These are phyloP conservation scores for Emericellopsis terricola DNA, from an alignment of 495 filamentous ascomycete species.

Conservation along the genomic window DNA sequence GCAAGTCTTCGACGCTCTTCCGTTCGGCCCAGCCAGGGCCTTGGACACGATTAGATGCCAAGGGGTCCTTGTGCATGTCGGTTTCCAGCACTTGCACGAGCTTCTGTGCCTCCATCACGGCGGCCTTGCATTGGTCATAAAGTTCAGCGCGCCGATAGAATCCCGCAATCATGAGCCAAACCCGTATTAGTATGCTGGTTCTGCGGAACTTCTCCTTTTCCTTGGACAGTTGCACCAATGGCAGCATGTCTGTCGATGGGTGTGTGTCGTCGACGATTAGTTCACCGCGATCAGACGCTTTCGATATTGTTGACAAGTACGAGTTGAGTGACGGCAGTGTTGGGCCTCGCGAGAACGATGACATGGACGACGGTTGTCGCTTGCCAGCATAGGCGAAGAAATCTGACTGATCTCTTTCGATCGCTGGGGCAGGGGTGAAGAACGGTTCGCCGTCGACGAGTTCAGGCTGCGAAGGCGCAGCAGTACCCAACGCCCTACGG, in stretches of 20 bases:
- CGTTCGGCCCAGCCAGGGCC: constrained; percentile 53
- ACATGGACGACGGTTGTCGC: constrained; percentile 9
- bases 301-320: constrained; percentile 7
- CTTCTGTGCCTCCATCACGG: constrained; percentile 64
- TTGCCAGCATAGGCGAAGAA: constrained; percentile 16
- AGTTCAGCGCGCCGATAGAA: constrained; percentile 72
- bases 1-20: constrained; percentile 60
- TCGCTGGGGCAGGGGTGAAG: constrained; percentile 14
- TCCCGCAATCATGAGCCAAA: constrained; percentile 78
- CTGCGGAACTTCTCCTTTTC: constrained; percentile 36
- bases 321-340: constrained; percentile 15
- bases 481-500: constrained; percentile 14
- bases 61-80: constrained; percentile 32
- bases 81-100: constrained; percentile 38
- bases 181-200: constrained; percentile 44
- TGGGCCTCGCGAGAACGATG: constrained; percentile 12
- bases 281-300: constrained; percentile 3
- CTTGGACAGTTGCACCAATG: constrained; percentile 29
- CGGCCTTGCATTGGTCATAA: constrained; percentile 57
- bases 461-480: constrained; percentile 10
- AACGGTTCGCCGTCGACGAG: constrained; percentile 19
- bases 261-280: constrained; percentile 6
- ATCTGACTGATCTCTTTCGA: constrained; percentile 14
- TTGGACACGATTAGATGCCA: constrained; percentile 27
- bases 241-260: constrained; percentile 16